Conservation (phyloP, 148 eudicot genomes). For the Nyssa sinensis region DNA sequence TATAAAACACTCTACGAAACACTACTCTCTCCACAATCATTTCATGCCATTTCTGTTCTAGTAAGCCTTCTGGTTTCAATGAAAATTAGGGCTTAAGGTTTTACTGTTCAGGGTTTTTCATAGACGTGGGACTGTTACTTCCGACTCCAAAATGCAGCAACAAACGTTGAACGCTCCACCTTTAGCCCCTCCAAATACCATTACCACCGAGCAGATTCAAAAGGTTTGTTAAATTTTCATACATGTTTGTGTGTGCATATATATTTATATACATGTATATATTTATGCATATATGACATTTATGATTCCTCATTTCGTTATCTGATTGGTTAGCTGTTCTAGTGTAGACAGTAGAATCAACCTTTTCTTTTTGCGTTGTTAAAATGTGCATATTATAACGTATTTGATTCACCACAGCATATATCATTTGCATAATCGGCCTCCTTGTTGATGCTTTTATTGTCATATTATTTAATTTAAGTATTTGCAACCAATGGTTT, state of each 20-base stretch:
- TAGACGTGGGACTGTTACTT: background rate
- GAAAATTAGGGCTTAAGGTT: constrained; percentile 12
- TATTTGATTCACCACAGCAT: background rate
- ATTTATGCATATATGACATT: too few species aligned
- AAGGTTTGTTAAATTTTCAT: constrained; percentile 36
- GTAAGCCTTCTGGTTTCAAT: background rate
- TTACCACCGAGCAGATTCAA: constrained; percentile 72
- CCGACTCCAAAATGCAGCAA: constrained; percentile 24
- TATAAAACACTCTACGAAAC: too few species aligned
- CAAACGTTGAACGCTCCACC: constrained; percentile 23
- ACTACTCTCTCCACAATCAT: too few species aligned
- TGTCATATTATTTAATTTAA: too few species aligned
- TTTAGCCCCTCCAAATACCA: constrained; percentile 19
- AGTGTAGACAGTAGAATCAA: too few species aligned
- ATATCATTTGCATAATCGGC: background rate
- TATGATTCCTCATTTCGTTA: background rate
- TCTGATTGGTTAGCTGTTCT: too few species aligned
- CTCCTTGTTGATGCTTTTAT: background rate
- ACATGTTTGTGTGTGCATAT: background rate
- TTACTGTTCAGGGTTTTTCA: background rate
- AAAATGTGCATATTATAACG: background rate
- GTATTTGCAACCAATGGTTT: background rate
- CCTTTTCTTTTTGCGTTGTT: too few species aligned
- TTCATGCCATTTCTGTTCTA: too few species aligned
- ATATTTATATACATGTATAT: background rate